Evolutionary conservation across 1,284 basidiomycete genomes (phyloP).

Genomic region (Garcileccinum viscosum): DNA sequence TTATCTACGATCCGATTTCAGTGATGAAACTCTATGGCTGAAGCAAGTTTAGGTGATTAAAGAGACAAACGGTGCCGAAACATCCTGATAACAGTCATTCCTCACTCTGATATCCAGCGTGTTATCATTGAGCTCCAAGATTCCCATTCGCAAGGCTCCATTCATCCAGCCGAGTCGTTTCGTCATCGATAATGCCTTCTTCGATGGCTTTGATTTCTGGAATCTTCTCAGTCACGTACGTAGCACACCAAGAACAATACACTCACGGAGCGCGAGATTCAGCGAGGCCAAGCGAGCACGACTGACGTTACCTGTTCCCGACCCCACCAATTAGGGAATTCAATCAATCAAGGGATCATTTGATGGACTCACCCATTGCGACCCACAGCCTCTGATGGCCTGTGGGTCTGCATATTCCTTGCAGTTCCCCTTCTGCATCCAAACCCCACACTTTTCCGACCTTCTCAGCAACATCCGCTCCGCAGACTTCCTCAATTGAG

Average conservation of each 20-base stretch:
- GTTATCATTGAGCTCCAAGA: background rate
- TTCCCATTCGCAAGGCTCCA: background rate
- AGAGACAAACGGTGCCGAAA: constrained; percentile 4
- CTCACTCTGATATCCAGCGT: background rate
- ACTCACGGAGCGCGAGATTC: constrained; percentile 44
- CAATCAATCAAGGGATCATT: background rate
- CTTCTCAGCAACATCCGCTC: constrained; percentile 41
- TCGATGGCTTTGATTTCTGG: constrained; percentile 36
- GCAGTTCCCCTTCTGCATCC: constrained; percentile 43
- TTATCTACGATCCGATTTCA: background rate
- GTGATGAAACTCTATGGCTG: background rate
- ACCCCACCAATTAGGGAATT: background rate
- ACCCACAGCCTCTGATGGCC: constrained; percentile 43
- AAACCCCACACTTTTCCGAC: constrained; percentile 51
- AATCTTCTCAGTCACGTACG: constrained; percentile 7
- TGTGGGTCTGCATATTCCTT: constrained; percentile 42
- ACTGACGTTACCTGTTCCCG: constrained; percentile 37
- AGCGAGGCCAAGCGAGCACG: constrained; percentile 42
- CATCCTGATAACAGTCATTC: background rate
- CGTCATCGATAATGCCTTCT: background rate
- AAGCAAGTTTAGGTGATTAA: background rate
- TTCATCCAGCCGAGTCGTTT: constrained; percentile 9
- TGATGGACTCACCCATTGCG: constrained; percentile 36
- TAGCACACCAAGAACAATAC: background rate
- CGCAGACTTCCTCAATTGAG: constrained; percentile 45